phyloP scores from a whole-genome alignment of 148 eudicot species.

The Spergularia bocconei region DNA sequence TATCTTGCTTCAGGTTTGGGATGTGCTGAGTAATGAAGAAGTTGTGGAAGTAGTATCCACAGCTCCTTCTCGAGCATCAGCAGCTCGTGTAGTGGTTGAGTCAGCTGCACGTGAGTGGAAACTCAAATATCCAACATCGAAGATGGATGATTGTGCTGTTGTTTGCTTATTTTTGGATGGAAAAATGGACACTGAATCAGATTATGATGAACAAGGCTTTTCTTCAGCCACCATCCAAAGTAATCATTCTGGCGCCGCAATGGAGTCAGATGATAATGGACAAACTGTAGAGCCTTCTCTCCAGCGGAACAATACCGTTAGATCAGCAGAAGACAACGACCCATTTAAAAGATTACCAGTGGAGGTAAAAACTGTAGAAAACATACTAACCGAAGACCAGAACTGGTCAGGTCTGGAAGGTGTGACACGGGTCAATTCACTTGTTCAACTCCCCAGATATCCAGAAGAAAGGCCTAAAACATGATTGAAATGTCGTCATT shows the following conservation, averaged over 20 bases:
- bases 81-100: conserved; percentile 74
- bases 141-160: conserved; percentile 96
- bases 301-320: conserved; percentile 72
- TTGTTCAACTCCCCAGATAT: conserved; percentile 97
- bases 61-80: conserved; percentile 76
- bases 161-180: conserved; percentile 88
- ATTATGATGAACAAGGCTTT: conserved; percentile 67
- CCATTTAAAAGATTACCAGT: conserved; percentile 37
- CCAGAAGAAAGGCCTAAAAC: conserved; percentile 60
- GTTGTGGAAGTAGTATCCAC: conserved; percentile 75
- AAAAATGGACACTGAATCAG: conserved; percentile 78
- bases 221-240: conserved; percentile 76
- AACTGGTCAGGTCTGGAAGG: conserved; percentile 97
- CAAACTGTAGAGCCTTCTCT: conserved; percentile 75
- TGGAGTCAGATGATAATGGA: conserved; percentile 68
- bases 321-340: conserved; percentile 61
- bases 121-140: conserved; percentile 90
- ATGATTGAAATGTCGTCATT: neutral
- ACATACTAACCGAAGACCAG: conserved; percentile 48
- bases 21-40: conserved; percentile 93
- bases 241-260: conserved; percentile 58
- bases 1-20: conserved; percentile 65
- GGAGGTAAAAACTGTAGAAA: conserved; percentile 40
- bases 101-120: conserved; percentile 92
- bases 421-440: conserved; percentile 88